Evolutionary conservation across 371 early-diverging fungal genomes (phyloP).

Genomic region (Zychaea mexicana): DNA sequence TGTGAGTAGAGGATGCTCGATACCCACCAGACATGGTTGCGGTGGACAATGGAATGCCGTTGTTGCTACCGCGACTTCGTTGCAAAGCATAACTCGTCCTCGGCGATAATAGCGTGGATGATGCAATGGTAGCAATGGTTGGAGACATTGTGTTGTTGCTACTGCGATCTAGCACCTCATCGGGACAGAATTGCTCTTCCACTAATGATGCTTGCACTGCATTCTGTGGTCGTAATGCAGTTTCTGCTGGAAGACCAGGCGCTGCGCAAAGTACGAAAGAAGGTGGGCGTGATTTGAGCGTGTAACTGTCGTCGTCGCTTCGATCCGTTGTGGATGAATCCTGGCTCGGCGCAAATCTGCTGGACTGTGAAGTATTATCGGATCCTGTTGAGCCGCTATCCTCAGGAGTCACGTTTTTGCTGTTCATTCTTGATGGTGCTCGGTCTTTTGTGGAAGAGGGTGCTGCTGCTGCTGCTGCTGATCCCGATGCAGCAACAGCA

Average conservation of each 20-base stretch:
- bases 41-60: slow-evolving; percentile 3
- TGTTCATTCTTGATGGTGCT: background rate
- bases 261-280: slow-evolving; percentile 15
- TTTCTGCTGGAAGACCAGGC: slow-evolving; percentile 19
- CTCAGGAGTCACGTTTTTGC: background rate
- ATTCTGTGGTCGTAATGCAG: slow-evolving; percentile 15
- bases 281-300: slow-evolving; percentile 18
- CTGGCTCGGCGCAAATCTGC: slow-evolving; percentile 6
- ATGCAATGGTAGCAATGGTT: slow-evolving; percentile 43
- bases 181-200: slow-evolving; percentile 17
- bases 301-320: slow-evolving; percentile 2
- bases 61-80: slow-evolving; percentile 14
- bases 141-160: slow-evolving; percentile 17
- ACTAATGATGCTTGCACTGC: slow-evolving; percentile 15
- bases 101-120: slow-evolving; percentile 39
- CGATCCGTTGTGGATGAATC: slow-evolving; percentile 14
- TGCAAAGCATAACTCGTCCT: slow-evolving; percentile 19
- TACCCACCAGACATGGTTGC: slow-evolving; percentile 11
- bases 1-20: slow-evolving; percentile 10
- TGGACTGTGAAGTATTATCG: slow-evolving; percentile 14
- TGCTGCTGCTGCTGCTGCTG: slow-evolving; percentile 1
- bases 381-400: background rate
- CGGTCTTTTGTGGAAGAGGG: background rate
- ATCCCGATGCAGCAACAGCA: background rate
- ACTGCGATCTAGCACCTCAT: background rate